phyloP scores from a whole-genome alignment of 331 rosid species.

The Arachis monticola region DNA sequence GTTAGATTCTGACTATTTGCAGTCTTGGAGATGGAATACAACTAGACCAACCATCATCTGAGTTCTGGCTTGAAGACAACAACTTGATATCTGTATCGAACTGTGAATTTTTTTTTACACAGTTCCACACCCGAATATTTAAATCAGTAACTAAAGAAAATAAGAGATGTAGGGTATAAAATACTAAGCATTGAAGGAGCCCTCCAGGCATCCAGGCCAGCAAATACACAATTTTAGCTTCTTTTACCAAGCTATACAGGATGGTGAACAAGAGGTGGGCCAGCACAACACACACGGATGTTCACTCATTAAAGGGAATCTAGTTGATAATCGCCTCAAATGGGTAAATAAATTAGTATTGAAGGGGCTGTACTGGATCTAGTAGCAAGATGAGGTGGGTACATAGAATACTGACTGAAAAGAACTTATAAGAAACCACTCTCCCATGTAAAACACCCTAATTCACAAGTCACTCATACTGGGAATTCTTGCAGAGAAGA shows the following conservation, averaged over 20 bases:
- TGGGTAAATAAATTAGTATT: slow-evolving; percentile 4
- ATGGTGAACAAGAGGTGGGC: slow-evolving; percentile 34
- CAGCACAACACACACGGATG: slow-evolving; percentile 32
- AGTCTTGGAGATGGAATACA: slow-evolving; percentile 84
- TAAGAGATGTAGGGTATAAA: slow-evolving; percentile 53
- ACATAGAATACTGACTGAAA: slow-evolving; percentile 17
- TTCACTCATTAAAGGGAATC: slow-evolving; percentile 36
- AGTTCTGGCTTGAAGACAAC: slow-evolving; percentile 85
- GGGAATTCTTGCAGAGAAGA: slow-evolving; percentile 35
- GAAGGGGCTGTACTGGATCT: slow-evolving; percentile 13
- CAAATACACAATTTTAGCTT: slow-evolving; percentile 17
- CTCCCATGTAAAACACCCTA: slow-evolving; percentile 18
- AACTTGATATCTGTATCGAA: slow-evolving; percentile 79
- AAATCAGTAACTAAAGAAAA: slow-evolving; percentile 74
- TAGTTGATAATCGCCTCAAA: slow-evolving; percentile 42
- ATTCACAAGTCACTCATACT: slow-evolving; percentile 36
- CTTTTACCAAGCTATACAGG: slow-evolving; percentile 38
- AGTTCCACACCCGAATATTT: slow-evolving; percentile 84
- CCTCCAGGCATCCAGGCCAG: slow-evolving; percentile 54
- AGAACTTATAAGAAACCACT: slow-evolving; percentile 20
- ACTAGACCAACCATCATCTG: slow-evolving; percentile 95
- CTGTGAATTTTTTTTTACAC: slow-evolving; percentile 71
- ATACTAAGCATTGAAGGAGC: slow-evolving; percentile 61
- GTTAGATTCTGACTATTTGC: slow-evolving; percentile 95
- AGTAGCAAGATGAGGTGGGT: slow-evolving; percentile 27